Percentiles rank a stretch among this genome's conserved stretches.
These are phyloP conservation scores for Chionographis japonica DNA, from an alignment of 106 monocot genomes.

Conservation along the genomic window DNA sequence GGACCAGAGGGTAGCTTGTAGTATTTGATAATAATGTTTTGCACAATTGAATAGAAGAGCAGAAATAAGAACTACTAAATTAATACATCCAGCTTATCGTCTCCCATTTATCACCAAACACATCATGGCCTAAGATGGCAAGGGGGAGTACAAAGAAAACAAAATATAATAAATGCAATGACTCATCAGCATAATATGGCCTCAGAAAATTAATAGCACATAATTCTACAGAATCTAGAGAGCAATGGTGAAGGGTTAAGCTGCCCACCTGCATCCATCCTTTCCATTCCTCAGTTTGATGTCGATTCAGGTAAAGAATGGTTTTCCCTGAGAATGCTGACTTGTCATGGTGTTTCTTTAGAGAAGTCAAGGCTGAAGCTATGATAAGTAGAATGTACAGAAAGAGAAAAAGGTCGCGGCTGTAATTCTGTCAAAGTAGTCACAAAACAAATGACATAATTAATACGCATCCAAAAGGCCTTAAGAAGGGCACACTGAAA, in stretches of 20 bases:
- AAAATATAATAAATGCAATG: background rate
- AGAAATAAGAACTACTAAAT: no score
- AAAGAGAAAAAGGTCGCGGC: slow-evolving; percentile 79
- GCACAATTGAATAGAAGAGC: no score
- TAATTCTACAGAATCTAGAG: no score
- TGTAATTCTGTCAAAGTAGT: slow-evolving; percentile 46
- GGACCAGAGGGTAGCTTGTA: no score
- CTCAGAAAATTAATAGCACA: no score
- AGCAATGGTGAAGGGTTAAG: background rate
- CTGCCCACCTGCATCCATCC: slow-evolving; percentile 78
- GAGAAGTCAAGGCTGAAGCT: slow-evolving; percentile 56
- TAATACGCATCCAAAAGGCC: background rate
- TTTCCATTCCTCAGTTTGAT: slow-evolving; percentile 80
- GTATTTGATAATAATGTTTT: no score
- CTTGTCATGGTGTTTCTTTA: slow-evolving; percentile 63
- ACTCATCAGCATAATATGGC: no score
- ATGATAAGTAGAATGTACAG: slow-evolving; percentile 68
- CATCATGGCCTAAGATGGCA: no score
- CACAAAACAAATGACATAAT: background rate
- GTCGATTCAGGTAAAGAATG: slow-evolving; percentile 54
- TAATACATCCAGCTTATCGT: no score
- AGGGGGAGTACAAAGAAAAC: background rate
- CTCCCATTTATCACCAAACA: no score
- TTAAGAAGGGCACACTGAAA: no score
- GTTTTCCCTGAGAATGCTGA: slow-evolving; percentile 69